Conservation (phyloP, 345 rosid species). For the Leavenworthia alabamica region DNA sequence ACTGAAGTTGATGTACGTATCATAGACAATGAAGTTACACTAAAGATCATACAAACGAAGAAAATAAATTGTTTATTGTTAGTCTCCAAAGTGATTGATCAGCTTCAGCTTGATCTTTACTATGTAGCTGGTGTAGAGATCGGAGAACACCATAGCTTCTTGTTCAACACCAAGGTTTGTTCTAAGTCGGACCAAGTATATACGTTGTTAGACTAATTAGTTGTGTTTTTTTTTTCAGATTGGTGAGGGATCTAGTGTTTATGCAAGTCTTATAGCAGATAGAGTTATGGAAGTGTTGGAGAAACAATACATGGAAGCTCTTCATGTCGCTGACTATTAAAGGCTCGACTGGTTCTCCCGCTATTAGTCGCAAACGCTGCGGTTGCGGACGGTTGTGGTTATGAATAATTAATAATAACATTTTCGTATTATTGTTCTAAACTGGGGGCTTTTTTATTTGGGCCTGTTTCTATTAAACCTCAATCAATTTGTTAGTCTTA, state of each 20-base stretch:
- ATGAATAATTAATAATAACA: too few relatives aligned
- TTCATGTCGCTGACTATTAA: neutral
- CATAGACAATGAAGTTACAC: conserved; percentile 63
- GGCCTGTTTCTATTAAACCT: too few relatives aligned
- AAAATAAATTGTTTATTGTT: conserved; percentile 56
- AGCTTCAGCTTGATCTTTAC: conserved; percentile 67
- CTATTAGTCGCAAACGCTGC: too few relatives aligned
- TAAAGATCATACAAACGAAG: conserved; percentile 68
- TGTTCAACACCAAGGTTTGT: conserved; percentile 68
- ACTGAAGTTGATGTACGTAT: conserved; percentile 77
- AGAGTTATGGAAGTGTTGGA: conserved; percentile 68
- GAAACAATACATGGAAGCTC: conserved; percentile 45
- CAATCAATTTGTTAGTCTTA: too few relatives aligned
- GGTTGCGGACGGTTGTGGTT: too few relatives aligned
- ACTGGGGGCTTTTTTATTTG: too few relatives aligned
- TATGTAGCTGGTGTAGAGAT: conserved; percentile 75
- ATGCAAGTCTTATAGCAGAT: conserved; percentile 72
- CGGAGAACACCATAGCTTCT: conserved; percentile 66
- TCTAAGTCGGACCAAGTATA: neutral
- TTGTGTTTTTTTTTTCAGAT: conserved; percentile 19
- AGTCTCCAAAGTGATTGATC: conserved; percentile 64
- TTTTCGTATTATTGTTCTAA: too few relatives aligned
- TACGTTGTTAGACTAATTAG: neutral
- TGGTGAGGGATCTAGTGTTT: conserved; percentile 29
- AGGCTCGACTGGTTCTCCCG: too few relatives aligned